Conservation (phyloP, 352 stramenopile genomes). For the Globisporangium lucens region DNA sequence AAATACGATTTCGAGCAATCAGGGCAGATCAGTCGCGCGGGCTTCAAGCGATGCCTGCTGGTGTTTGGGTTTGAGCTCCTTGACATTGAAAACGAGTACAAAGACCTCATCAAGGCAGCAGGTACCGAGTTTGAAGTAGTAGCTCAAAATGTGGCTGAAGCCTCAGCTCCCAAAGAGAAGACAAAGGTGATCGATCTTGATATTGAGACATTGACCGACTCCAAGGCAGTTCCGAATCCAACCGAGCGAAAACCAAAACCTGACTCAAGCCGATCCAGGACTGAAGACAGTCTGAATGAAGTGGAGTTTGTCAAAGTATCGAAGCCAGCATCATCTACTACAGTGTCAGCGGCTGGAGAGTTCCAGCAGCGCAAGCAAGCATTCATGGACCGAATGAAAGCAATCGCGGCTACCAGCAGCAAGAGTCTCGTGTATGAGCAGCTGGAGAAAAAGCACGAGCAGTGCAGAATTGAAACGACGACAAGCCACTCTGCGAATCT, state of each 20-base stretch:
- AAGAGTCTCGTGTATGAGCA: constrained; percentile 77
- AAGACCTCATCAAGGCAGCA: constrained; percentile 9
- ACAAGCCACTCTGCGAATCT: neutral
- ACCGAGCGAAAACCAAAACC: neutral
- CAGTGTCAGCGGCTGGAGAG: constrained; percentile 32
- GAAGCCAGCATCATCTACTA: constrained; percentile 1
- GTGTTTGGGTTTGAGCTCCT: constrained; percentile 70
- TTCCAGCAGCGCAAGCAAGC: constrained; percentile 70
- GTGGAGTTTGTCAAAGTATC: neutral
- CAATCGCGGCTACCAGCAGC: constrained; percentile 54
- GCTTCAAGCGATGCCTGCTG: constrained; percentile 63
- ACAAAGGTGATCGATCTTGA: constrained; percentile 28
- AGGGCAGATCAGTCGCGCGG: constrained; percentile 47
- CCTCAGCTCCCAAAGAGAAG: neutral
- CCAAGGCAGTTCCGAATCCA: neutral
- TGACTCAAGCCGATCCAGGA: neutral
- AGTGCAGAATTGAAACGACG: constrained; percentile 20
- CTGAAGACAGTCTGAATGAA: neutral
- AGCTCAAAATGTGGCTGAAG: neutral
- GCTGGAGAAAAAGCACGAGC: constrained; percentile 45
- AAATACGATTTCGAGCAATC: constrained; percentile 46
- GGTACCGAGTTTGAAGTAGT: neutral
- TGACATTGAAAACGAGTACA: constrained; percentile 38
- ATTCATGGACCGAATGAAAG: constrained; percentile 76
- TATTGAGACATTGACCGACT: constrained; percentile 19